A percentile compares a stretch with the other conserved stretches of the same genome.
phyloP scores from a whole-genome alignment of 768 basidiomycete genomes.

The Lactifluus echinatus region DNA sequence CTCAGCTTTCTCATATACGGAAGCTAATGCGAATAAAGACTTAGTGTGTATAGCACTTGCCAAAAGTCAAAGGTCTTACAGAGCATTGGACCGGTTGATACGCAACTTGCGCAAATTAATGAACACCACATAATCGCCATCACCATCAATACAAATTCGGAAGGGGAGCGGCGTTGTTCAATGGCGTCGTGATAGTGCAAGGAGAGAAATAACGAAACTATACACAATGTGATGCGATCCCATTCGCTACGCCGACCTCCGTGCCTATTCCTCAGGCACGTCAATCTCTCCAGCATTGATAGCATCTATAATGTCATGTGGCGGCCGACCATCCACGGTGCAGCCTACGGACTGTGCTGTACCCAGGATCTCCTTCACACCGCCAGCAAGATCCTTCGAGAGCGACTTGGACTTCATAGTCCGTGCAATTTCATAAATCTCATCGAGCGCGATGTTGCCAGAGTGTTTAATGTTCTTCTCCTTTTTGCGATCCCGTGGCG shows the following conservation, averaged over 20 bases:
- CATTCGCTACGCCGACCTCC: not conserved
- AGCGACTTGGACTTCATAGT: constrained; percentile 93
- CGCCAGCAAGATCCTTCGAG: constrained; percentile 82
- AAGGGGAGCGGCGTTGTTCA: not conserved
- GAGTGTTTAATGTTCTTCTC: constrained; percentile 99
- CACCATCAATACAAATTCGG: not conserved
- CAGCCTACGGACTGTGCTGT: constrained; percentile 96
- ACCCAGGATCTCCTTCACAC: constrained; percentile 95
- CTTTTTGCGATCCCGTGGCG: constrained; percentile 99
- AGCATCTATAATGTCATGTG: constrained; percentile 88
- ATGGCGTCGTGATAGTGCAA: constrained; percentile 10
- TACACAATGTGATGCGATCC: constrained; percentile 3
- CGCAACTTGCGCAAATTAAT: too few species aligned
- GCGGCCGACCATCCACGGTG: constrained; percentile 87
- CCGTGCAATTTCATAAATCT: constrained; percentile 92
- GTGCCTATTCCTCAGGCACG: constrained; percentile 70
- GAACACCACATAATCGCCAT: too few species aligned
- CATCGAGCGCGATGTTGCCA: constrained; percentile 89
- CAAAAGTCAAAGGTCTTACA: too few species aligned
- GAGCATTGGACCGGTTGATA: too few species aligned
- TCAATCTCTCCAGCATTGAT: constrained; percentile 81
- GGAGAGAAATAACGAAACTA: constrained; percentile 9
- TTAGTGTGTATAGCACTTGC: too few species aligned
- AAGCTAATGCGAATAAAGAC: too few species aligned
- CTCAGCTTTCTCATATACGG: too few species aligned